phyloP scores from a whole-genome alignment of 2,329 filamentous ascomycete species.

The Monascus ruber region DNA sequence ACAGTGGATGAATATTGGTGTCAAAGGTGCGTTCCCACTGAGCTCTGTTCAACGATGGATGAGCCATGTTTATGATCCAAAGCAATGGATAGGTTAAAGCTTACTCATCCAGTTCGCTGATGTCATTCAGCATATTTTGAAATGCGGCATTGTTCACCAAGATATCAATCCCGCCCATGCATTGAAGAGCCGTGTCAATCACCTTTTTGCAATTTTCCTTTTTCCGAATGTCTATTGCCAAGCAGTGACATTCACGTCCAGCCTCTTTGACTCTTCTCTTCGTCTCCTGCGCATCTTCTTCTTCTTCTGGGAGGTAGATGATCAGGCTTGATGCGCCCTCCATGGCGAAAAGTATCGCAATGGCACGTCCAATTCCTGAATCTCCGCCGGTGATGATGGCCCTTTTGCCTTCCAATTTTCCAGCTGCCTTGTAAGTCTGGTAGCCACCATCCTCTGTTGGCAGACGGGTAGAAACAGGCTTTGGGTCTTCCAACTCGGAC shows the following conservation, averaged over 20 bases:
- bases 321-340: conserved; percentile 68
- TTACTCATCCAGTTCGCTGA: conserved; percentile 58
- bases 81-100: conserved; percentile 12
- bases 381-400: conserved; percentile 75
- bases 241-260: conserved; percentile 53
- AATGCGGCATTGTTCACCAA: conserved; percentile 57
- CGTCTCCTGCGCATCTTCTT: conserved; percentile 64
- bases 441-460: conserved; percentile 57
- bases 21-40: conserved; percentile 73
- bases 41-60: conserved; percentile 37
- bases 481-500: conserved; percentile 43
- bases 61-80: too few relatives aligned
- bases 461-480: conserved; percentile 53
- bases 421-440: conserved; percentile 61
- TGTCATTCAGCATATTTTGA: conserved; percentile 63
- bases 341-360: conserved; percentile 67
- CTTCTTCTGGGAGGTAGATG: conserved; percentile 62
- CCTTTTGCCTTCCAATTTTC: conserved; percentile 63
- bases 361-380: conserved; percentile 65
- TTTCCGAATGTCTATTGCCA: conserved; percentile 53
- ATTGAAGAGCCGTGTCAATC: conserved; percentile 53
- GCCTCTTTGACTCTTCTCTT: conserved; percentile 57
- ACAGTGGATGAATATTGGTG: conserved; percentile 73
- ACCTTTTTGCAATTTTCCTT: conserved; percentile 58
- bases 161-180: conserved; percentile 61